phyloP scores from a whole-genome alignment of 768 basidiomycete genomes.

The Leucosporidium scottii region DNA sequence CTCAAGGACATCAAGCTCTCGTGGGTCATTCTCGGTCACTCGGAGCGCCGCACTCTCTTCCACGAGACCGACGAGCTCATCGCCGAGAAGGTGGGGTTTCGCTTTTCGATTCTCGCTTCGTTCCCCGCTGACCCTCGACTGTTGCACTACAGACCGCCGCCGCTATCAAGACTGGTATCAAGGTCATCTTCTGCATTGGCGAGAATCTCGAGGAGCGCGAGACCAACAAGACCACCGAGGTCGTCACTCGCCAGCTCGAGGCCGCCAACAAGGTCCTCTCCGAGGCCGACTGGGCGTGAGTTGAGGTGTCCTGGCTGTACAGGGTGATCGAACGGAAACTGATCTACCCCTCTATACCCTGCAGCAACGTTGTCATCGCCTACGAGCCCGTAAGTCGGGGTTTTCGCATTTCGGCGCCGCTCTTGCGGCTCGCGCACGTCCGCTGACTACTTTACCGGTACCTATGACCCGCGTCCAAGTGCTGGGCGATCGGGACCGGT shows the following conservation, averaged over 20 bases:
- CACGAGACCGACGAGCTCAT: slow-evolving; percentile 75
- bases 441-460: too few species aligned
- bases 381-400: slow-evolving; percentile 59
- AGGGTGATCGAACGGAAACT: background rate
- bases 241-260: slow-evolving; percentile 74
- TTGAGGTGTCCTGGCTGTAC: slow-evolving; percentile 5
- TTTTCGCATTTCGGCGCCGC: background rate
- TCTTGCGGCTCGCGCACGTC: background rate
- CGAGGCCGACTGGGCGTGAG: slow-evolving; percentile 68
- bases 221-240: slow-evolving; percentile 61
- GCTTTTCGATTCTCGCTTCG: background rate
- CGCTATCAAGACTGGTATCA: slow-evolving; percentile 65
- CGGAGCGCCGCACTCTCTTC: slow-evolving; percentile 90
- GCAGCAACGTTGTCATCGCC: slow-evolving; percentile 77
- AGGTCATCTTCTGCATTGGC: slow-evolving; percentile 91
- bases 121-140: background rate
- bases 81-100: slow-evolving; percentile 57
- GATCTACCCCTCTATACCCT: too few species aligned
- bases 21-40: slow-evolving; percentile 94
- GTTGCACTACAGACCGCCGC: slow-evolving; percentile 51
- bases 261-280: slow-evolving; percentile 58
- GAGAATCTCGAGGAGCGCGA: slow-evolving; percentile 89
- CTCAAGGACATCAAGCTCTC: slow-evolving; percentile 77
- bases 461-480: too few species aligned
- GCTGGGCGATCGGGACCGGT: slow-evolving; percentile 98